Base-by-base conservation (phyloP, 1,284 basidiomycete species). In the Tetrapyrgos nigripes region DNA sequence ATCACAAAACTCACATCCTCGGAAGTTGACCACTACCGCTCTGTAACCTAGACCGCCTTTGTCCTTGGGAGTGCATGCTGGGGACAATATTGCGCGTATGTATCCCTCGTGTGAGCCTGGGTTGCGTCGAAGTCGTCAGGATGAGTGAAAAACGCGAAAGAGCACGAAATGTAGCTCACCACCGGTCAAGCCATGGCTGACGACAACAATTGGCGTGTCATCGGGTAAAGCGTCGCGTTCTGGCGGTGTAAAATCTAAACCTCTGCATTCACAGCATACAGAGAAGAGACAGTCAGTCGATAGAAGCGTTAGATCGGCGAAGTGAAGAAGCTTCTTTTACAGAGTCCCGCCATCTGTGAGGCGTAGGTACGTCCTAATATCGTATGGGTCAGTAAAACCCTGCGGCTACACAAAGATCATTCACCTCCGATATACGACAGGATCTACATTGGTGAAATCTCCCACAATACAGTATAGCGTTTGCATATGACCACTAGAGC, bases 171-270 rank as follows among this genome's bases (percentile, higher is more conserved):
- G n/a, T 43, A 13, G 63, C 73, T 58, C 65, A 87, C 91, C 94
- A 70, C 95, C 95, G 5, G 93, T 94, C 48, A 97, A 77, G n/a
- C 94, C 95, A 68, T 97, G 96, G 62, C 89, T 79, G 10, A 95
- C 89, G 11, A 96, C 86, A 51, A 98, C 78, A 44, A 96, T 88
- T 3, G 96, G 94, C 1, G 90, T 83, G 60, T 89, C 84, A 23
- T 86, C 80, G 26, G 77, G 73, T 10, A 91, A 68, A 11, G 77
- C 71, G 23, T 78, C 74, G 58, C 84, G 79, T 63, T 85, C 83
- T 19, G 83, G 66, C 44, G 78, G 88, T 72, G 92, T 73, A 79
- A 91, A 88, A 71, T 94, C 92, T 50, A 94, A 75, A 50, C 88
- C 91, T 59, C 89, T 92, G n/a, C n/a, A n/a, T n/a, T n/a, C n/a